These are phyloP conservation scores for Scopulariopsis brevicaulis DNA, from an alignment of 2,329 filamentous ascomycete species.

Conservation along the genomic window DNA sequence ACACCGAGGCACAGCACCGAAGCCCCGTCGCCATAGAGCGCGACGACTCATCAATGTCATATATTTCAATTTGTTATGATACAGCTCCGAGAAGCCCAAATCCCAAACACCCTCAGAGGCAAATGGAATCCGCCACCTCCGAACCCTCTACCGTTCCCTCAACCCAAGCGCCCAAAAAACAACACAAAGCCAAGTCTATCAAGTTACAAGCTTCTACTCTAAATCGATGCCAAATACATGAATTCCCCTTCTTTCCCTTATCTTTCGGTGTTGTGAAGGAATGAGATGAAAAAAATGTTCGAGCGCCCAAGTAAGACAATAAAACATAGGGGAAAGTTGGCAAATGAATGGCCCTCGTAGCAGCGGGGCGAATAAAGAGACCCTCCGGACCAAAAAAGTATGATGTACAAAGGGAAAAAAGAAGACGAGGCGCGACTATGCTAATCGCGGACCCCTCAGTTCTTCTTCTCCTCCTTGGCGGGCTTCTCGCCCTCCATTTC, in stretches of 20 bases:
- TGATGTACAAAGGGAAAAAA: background rate
- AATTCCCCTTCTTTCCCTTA: background rate
- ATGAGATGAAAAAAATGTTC: background rate
- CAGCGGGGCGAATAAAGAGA: background rate
- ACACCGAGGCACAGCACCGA: too few species aligned
- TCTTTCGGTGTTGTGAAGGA: background rate
- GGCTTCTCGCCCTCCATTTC: conserved; percentile 14
- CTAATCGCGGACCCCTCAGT: conserved; percentile 6
- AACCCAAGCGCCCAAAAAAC: background rate
- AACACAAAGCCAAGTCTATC: background rate
- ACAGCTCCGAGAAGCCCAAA: background rate
- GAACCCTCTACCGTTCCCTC: background rate
- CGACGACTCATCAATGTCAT: background rate
- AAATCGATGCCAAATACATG: background rate
- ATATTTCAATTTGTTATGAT: background rate
- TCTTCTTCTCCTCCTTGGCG: conserved; percentile 20
- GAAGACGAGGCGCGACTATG: conserved; percentile 3
- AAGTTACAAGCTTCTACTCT: background rate
- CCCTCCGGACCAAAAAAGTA: background rate
- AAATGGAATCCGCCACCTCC: background rate
- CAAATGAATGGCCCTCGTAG: background rate
- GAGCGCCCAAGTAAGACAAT: background rate
- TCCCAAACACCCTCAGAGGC: too few species aligned
- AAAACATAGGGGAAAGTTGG: background rate
- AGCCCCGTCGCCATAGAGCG: background rate